Conservation (phyloP, 495 filamentous ascomycete genomes). For the Aspergillus egyptiacus region DNA sequence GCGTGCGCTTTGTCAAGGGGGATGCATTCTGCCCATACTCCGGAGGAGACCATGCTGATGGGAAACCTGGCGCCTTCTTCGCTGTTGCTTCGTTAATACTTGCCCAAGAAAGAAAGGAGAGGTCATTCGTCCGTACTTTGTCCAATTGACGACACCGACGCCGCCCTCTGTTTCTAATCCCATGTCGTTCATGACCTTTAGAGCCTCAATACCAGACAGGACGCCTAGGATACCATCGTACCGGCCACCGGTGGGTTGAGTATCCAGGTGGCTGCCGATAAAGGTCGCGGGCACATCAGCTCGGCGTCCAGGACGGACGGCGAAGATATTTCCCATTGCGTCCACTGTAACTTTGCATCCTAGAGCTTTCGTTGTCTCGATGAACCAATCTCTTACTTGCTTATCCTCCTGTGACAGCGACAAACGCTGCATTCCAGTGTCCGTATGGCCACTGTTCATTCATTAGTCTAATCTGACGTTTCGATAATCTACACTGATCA, state of each 20-base stretch:
- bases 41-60: constrained; percentile 67
- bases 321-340: constrained; percentile 73
- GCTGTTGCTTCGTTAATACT: constrained; percentile 22
- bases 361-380: constrained; percentile 54
- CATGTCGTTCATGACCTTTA: constrained; percentile 63
- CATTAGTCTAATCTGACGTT: no score
- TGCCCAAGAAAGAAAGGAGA: neutral
- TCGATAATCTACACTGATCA: no score
- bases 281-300: constrained; percentile 55
- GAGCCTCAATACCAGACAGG: constrained; percentile 62
- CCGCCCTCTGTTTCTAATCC: constrained; percentile 63
- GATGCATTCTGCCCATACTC: constrained; percentile 69
- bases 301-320: constrained; percentile 54
- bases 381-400: constrained; percentile 69
- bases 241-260: constrained; percentile 69
- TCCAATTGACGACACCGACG: constrained; percentile 75
- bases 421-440: constrained; percentile 63
- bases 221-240: constrained; percentile 74
- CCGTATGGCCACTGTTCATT: constrained; percentile 42
- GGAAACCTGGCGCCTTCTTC: constrained; percentile 81
- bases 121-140: constrained; percentile 55
- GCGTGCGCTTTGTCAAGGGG: constrained; percentile 56
- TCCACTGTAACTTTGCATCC: constrained; percentile 59
- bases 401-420: constrained; percentile 67
- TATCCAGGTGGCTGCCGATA: constrained; percentile 71